phyloP scores from a whole-genome alignment of 768 basidiomycete species.

The Leccinellum albellum region DNA sequence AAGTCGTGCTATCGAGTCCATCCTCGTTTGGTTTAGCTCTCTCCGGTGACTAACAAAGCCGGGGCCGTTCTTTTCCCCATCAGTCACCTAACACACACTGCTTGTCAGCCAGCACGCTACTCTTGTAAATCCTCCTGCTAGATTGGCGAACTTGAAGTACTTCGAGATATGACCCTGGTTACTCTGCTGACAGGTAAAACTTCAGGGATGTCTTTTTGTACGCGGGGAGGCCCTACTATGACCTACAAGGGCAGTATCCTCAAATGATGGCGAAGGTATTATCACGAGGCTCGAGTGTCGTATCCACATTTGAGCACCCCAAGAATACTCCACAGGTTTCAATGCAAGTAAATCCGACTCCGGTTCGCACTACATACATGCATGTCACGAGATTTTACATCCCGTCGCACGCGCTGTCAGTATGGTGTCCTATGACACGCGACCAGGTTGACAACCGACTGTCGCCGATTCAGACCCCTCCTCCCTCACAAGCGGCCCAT shows the following conservation, averaged over 20 bases:
- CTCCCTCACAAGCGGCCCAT: constrained; percentile 3
- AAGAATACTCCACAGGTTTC: neutral
- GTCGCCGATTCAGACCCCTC: neutral
- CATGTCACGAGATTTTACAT: neutral
- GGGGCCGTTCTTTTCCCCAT: neutral
- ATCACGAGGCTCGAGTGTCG: neutral
- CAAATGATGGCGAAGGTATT: neutral
- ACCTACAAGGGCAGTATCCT: neutral
- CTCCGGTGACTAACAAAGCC: neutral
- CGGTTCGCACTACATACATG: neutral
- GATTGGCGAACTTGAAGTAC: neutral
- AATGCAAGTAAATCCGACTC: neutral
- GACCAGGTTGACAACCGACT: constrained; percentile 5
- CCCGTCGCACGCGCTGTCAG: neutral
- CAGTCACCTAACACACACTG: neutral
- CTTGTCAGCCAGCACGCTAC: neutral
- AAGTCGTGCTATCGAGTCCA: neutral
- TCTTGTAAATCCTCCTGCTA: neutral
- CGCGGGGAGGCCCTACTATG: neutral
- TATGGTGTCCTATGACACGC: neutral
- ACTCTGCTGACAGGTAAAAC: neutral
- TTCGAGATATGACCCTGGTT: neutral
- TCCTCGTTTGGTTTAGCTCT: neutral
- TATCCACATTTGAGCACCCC: neutral
- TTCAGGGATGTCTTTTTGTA: neutral